These are phyloP conservation scores for Neltuma alba DNA, from an alignment of 306 rosid genomes.

Conservation along the genomic window DNA sequence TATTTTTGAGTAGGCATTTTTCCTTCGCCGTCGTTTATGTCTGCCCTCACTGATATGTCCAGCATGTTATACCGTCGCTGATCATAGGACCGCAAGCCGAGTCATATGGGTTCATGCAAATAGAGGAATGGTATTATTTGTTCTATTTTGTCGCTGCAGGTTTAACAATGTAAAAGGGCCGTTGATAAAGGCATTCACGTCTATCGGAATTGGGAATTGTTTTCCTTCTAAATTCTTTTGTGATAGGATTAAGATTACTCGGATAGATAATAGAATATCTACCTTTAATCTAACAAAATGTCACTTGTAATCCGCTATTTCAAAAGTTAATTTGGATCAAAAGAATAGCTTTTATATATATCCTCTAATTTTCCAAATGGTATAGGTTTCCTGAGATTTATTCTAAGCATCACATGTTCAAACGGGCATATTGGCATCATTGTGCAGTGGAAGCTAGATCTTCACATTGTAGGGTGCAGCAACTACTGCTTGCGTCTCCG, in stretches of 20 bases:
- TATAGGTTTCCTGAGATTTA: background rate
- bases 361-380: background rate
- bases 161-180: background rate
- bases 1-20: background rate
- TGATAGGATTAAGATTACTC: background rate
- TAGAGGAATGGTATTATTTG: background rate
- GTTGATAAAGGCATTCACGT: background rate
- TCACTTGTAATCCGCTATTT: background rate
- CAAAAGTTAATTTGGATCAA: background rate
- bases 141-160: background rate
- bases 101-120: background rate
- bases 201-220: background rate
- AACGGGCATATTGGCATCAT: background rate
- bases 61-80: too few species aligned
- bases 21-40: background rate
- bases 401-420: background rate
- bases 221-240: background rate
- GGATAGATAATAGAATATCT: background rate
- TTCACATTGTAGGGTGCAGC: background rate
- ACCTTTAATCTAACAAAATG: background rate
- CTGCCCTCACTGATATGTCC: background rate
- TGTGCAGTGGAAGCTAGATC: background rate
- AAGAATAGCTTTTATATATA: too few species aligned
- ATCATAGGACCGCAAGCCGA: too few species aligned
- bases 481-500: too few species aligned